Conservation (phyloP, 2,329 filamentous ascomycete genomes). For the Pseudocercospora macadamiae region DNA sequence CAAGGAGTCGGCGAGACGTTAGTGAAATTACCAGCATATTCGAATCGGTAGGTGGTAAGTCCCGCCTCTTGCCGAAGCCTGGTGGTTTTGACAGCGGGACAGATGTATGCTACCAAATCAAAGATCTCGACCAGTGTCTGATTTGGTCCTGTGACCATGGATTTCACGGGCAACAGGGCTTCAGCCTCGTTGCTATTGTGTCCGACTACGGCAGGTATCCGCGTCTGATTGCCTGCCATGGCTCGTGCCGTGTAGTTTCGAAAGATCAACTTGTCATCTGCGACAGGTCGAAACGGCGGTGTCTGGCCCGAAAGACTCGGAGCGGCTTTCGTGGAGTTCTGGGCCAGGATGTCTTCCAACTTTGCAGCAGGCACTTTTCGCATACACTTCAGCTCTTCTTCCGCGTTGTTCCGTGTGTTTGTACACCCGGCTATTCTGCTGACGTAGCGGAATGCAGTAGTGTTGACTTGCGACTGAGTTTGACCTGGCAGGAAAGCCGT, state of each 20-base stretch:
- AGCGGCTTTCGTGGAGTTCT: neutral
- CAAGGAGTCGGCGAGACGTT: constrained; percentile 29
- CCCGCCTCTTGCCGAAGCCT: constrained; percentile 30
- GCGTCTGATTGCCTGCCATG: too few relatives aligned
- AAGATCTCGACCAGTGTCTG: too few relatives aligned
- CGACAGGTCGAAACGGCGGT: neutral
- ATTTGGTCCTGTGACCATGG: too few relatives aligned
- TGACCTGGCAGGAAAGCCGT: neutral
- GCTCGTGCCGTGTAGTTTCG: constrained; percentile 42
- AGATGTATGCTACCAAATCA: too few relatives aligned
- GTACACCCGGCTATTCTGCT: constrained; percentile 39
- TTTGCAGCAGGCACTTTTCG: constrained; percentile 30
- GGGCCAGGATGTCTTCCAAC: neutral
- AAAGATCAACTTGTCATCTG: too few relatives aligned
- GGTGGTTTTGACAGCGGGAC: neutral
- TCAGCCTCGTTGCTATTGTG: too few relatives aligned
- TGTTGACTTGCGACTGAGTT: constrained; percentile 44
- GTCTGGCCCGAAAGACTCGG: neutral
- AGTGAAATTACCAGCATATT: constrained; percentile 36
- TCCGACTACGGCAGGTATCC: too few relatives aligned
- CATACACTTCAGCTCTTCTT: constrained; percentile 43
- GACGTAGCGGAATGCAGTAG: constrained; percentile 33
- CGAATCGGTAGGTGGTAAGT: constrained; percentile 41
- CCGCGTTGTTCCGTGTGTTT: constrained; percentile 23
- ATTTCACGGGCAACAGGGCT: too few relatives aligned